A percentile compares a stretch with the other conserved stretches of the same genome.
Evolutionary conservation across 139 green algal genomes (phyloP).

Genomic region (Trebouxia sp.): DNA sequence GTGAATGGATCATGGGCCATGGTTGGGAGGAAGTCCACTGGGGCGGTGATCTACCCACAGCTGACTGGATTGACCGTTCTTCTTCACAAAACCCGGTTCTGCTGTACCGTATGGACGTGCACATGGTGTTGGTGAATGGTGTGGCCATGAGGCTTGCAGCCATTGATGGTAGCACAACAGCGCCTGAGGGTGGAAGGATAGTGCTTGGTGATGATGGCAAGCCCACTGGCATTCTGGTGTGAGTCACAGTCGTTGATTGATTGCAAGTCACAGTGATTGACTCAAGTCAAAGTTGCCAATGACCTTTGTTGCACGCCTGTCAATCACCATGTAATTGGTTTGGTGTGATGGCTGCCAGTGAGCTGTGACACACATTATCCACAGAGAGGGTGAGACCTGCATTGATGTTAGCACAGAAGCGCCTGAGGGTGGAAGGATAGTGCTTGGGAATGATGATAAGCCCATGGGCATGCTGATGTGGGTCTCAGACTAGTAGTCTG

Average conservation of each 20-base stretch:
- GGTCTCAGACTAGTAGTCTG: not conserved
- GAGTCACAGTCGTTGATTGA: not conserved
- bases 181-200: not conserved
- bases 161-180: conserved; percentile 35
- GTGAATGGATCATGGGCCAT: conserved; percentile 60
- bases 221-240: conserved; percentile 23
- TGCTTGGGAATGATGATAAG: too few relatives aligned
- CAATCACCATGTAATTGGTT: not conserved
- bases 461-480: too few relatives aligned
- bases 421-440: too few relatives aligned
- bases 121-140: conserved; percentile 64
- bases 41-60: conserved; percentile 51
- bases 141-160: conserved; percentile 53
- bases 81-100: conserved; percentile 29
- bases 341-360: not conserved
- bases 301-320: not conserved
- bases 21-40: conserved; percentile 61
- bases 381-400: too few relatives aligned
- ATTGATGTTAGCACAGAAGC: too few relatives aligned
- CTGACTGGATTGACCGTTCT: conserved; percentile 47
- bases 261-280: not conserved
- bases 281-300: not conserved
- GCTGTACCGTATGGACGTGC: conserved; percentile 61
- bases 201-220: not conserved
- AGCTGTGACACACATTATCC: not conserved